These are phyloP conservation scores for Podila clonocystis DNA, from an alignment of 192 early-diverging fungal species.

Conservation along the genomic window DNA sequence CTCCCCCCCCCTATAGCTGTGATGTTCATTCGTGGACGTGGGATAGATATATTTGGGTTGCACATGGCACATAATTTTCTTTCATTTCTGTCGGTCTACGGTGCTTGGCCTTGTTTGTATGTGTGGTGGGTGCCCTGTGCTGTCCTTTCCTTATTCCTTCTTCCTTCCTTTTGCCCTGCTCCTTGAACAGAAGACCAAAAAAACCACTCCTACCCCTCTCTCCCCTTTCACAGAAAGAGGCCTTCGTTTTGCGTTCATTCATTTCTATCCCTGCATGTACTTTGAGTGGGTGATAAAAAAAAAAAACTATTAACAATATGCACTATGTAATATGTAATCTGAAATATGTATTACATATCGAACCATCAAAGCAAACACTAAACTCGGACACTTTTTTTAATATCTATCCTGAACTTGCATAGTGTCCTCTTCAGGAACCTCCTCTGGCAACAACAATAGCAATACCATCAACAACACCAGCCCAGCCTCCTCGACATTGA, in stretches of 20 bases:
- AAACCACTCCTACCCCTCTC: not conserved
- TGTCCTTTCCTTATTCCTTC: conserved; percentile 2
- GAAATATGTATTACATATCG: not conserved
- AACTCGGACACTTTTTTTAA: not conserved
- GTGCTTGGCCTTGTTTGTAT: no score
- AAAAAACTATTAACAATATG: not conserved
- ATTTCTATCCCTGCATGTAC: not conserved
- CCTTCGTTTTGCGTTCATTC: no score
- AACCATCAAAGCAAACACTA: not conserved
- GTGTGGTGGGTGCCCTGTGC: not conserved
- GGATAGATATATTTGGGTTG: no score
- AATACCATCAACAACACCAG: conserved; percentile 9
- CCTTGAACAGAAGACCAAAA: no score
- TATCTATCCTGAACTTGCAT: not conserved
- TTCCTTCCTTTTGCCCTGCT: not conserved
- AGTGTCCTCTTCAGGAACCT: not conserved
- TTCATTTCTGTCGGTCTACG: no score
- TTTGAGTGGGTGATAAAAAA: not conserved
- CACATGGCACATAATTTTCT: no score
- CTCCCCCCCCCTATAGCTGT: no score
- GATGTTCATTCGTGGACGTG: no score
- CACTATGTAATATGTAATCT: not conserved
- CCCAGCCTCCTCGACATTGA: conserved; percentile 3
- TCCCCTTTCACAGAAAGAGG: not conserved
- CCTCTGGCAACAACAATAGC: conserved; percentile 7